Evolutionary conservation across 805 yeast species (phyloP).

Genomic region (Ogataea sp.): DNA sequence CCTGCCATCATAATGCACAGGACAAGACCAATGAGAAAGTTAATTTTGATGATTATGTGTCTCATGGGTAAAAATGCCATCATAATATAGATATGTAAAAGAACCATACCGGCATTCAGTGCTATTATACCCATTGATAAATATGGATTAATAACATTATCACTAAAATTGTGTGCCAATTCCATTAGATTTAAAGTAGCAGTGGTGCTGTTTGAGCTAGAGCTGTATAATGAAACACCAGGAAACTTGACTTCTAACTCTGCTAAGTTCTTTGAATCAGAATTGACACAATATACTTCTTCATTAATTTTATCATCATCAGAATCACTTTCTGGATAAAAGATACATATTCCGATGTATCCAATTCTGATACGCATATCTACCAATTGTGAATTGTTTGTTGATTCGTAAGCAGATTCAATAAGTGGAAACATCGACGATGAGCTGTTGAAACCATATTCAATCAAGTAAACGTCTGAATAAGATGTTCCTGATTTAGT

Average conservation of each 20-base stretch:
- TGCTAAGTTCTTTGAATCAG: slow-evolving; percentile 15
- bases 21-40: slow-evolving; percentile 25
- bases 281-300: slow-evolving; percentile 26
- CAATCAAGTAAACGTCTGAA: slow-evolving; percentile 42
- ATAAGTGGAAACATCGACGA: slow-evolving; percentile 36
- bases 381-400: slow-evolving; percentile 27
- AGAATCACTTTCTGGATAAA: slow-evolving; percentile 27
- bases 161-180: slow-evolving; percentile 37
- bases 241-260: slow-evolving; percentile 15
- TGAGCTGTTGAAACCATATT: slow-evolving; percentile 37
- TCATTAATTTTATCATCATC: slow-evolving; percentile 20
- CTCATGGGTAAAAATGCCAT: slow-evolving; percentile 44
- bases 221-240: slow-evolving; percentile 27
- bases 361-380: slow-evolving; percentile 42
- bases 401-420: slow-evolving; percentile 25
- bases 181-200: slow-evolving; percentile 36
- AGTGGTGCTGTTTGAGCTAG: slow-evolving; percentile 23
- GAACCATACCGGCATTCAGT: slow-evolving; percentile 31
- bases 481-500: slow-evolving; percentile 31
- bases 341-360: slow-evolving; percentile 49
- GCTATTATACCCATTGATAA: slow-evolving; percentile 41
- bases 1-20: slow-evolving; percentile 49
- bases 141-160: slow-evolving; percentile 44
- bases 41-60: slow-evolving; percentile 16
- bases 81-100: slow-evolving; percentile 33